A percentile compares a stretch with the other conserved stretches of the same genome.
These are phyloP conservation scores for Penicillium turbatum DNA, from an alignment of 495 filamentous ascomycete species.

Conservation along the genomic window DNA sequence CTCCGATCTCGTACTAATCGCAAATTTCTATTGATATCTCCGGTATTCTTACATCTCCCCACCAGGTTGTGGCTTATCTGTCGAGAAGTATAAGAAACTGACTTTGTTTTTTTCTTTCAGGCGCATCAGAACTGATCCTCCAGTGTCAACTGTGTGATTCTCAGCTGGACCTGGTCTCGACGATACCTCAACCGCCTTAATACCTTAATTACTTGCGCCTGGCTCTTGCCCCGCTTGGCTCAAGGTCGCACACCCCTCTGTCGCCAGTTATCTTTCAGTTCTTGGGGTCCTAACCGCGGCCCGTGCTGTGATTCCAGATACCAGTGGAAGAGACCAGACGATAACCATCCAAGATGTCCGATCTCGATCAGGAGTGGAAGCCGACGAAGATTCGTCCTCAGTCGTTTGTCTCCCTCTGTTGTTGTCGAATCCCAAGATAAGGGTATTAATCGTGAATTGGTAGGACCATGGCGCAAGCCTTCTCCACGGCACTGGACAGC, in stretches of 20 bases:
- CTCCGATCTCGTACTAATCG: not conserved
- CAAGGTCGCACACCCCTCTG: constrained; percentile 12
- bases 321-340: not conserved
- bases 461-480: constrained; percentile 83
- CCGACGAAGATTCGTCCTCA: constrained; percentile 72
- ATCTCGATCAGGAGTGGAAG: constrained; percentile 72
- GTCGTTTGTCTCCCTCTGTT: constrained; percentile 58
- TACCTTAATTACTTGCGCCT: constrained; percentile 4
- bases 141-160: constrained; percentile 3
- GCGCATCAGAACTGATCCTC: not conserved
- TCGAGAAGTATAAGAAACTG: constrained; percentile 1
- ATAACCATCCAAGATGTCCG: constrained; percentile 45
- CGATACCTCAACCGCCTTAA: constrained; percentile 9
- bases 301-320: not conserved
- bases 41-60: constrained; percentile 4
- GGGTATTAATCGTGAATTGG: constrained; percentile 24
- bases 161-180: constrained; percentile 26
- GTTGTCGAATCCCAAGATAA: constrained; percentile 1
- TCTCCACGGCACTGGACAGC: constrained; percentile 81
- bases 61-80: not conserved
- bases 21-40: not conserved
- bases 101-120: not conserved
- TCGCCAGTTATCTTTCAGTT: not conserved
- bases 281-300: not conserved
- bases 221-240: constrained; percentile 16